Conservation (phyloP, 768 basidiomycete species). For the Tephrocybe sp. region DNA sequence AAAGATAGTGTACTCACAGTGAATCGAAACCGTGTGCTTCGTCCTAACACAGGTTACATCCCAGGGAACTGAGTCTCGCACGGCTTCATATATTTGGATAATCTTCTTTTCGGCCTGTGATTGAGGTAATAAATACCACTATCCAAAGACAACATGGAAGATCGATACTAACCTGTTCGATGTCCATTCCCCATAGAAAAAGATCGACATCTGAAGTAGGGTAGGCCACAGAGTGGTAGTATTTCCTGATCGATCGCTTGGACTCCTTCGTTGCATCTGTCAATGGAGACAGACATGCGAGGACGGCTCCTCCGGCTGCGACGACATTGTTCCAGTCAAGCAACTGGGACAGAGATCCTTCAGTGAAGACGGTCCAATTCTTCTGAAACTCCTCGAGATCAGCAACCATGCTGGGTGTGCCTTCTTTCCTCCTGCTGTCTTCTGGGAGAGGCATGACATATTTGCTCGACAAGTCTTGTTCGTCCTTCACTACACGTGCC, state of each 20-base stretch:
- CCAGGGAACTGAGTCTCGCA: constrained; percentile 67
- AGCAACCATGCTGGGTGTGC: constrained; percentile 46
- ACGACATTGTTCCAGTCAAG: constrained; percentile 64
- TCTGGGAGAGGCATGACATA: constrained; percentile 56
- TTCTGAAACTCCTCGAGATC: constrained; percentile 59
- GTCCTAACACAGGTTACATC: constrained; percentile 67
- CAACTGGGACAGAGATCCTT: constrained; percentile 60
- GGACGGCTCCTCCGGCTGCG: constrained; percentile 60
- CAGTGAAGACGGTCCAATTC: constrained; percentile 65
- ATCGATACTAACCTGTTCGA: constrained; percentile 44
- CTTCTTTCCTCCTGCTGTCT: constrained; percentile 45
- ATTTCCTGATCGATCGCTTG: constrained; percentile 57
- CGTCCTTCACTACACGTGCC: constrained; percentile 45
- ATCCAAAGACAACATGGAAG: neutral
- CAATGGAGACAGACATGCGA: constrained; percentile 56
- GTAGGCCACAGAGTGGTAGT: constrained; percentile 53
- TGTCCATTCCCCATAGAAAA: constrained; percentile 59
- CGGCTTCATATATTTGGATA: constrained; percentile 57
- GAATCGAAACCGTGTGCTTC: constrained; percentile 65
- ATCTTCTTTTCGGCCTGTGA: constrained; percentile 59
- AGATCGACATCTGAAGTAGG: constrained; percentile 66
- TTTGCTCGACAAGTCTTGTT: constrained; percentile 43
- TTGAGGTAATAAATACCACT: neutral
- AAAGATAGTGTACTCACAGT: constrained; percentile 39
- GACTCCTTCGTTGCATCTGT: constrained; percentile 47